Evolutionary conservation across 2,329 filamentous ascomycete genomes (phyloP), one percentile per base, ranked within the genome.

Genomic region (Penicillium sp.): DNA sequence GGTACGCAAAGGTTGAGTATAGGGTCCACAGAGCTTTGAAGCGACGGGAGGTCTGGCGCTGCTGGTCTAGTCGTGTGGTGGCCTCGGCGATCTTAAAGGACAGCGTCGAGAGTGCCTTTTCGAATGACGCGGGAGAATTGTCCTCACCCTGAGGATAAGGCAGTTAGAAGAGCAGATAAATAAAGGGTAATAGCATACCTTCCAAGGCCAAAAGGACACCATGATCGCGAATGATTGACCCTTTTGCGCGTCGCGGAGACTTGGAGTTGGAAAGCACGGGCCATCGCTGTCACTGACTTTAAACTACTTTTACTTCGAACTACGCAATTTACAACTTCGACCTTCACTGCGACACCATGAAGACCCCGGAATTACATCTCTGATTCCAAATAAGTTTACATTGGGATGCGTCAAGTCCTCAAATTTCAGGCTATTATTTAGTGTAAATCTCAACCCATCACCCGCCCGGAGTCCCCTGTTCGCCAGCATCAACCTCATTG

Each of bases 171-270:
- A 10, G 20, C 20, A 10, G 2, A 35, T 4, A 18, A n/a, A 4
- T 7, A 13, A 5, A 29, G 39, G 28, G 32, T 31, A 23, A 24
- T 44, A 44, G 66, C 77, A 63, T 72, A 89, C 87, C 77, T 82
- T 84, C 83, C 87, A 95, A 56, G 89, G 88, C 88, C 89, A 93
- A 60, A 93, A 79, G 46, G 85, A 88, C 63, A 91, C 86, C 88
- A 93, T 93, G 42, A 40, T 10, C 20, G 24, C 20, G 38, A 40
- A 40, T 40, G 38, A 5, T n/a, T 40, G 23, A 3, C 38, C 7
- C 8, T 23, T 25, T 37, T 37, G 33, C 33, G 33, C 9, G 18
- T 18, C 9, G 15, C 33, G 33, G 33, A 37, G 8, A 37, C 15
- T 37, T 37, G 33, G 8, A 37, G 32, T 15, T 37, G 33, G 9